These are phyloP conservation scores for Buddleja alternifolia DNA, from an alignment of 257 asterid genomes.

Conservation along the genomic window DNA sequence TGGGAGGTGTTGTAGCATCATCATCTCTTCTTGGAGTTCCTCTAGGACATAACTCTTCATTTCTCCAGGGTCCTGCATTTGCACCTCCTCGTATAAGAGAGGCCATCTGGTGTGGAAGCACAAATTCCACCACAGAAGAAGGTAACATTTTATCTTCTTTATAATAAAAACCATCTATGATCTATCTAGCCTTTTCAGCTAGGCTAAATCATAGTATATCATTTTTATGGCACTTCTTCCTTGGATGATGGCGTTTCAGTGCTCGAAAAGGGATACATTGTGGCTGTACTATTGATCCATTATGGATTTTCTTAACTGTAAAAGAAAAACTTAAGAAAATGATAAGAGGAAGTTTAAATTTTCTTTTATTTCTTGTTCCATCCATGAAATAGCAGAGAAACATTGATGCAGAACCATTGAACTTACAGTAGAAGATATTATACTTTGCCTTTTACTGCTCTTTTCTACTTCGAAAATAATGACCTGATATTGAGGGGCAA, in stretches of 20 bases:
- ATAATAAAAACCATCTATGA: no score
- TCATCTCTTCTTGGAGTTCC: conserved; percentile 98
- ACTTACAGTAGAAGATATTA: neutral
- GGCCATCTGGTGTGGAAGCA: conserved; percentile 99
- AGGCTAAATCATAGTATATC: neutral
- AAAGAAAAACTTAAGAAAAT: neutral
- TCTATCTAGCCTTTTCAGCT: conserved; percentile 16
- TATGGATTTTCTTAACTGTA: neutral
- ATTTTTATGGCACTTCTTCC: conserved; percentile 3
- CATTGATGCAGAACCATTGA: neutral
- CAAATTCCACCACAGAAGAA: conserved; percentile 96
- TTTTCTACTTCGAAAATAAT: neutral
- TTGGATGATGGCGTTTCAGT: conserved; percentile 4
- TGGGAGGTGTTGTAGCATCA: conserved; percentile 83
- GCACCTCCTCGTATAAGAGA: conserved; percentile 99
- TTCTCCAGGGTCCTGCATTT: conserved; percentile 99
- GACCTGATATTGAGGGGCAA: neutral
- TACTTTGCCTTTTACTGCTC: neutral
- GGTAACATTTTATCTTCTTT: conserved; percentile 43
- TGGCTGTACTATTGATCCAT: conserved; percentile 7
- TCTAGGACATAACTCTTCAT: conserved; percentile 95
- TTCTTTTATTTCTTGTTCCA: neutral
- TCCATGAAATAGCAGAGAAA: neutral
- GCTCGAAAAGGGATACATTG: conserved; percentile 3
- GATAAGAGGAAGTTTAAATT: neutral